Conservation (phyloP, 371 early-diverging fungal genomes). For the Cokeromyces recurvatus region DNA sequence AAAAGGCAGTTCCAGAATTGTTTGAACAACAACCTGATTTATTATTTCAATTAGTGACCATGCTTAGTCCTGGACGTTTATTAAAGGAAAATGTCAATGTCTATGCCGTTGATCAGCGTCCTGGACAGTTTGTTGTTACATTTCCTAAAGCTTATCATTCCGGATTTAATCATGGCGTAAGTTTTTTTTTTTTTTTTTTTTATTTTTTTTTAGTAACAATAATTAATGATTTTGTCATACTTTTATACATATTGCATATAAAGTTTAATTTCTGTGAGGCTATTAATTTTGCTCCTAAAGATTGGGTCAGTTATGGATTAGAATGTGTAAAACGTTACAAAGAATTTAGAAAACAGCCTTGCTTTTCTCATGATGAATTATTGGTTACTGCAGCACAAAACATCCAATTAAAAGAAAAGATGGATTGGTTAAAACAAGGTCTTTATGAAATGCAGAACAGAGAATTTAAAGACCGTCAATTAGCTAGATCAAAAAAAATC, state of each 20-base stretch:
- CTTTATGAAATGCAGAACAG: constrained; percentile 53
- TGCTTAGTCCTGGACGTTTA: constrained; percentile 82
- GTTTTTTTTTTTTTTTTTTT: not conserved
- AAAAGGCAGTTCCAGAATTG: constrained; percentile 77
- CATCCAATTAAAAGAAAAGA: constrained; percentile 35
- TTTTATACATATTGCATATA: too few relatives aligned
- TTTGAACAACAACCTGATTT: constrained; percentile 90
- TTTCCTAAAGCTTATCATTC: constrained; percentile 95
- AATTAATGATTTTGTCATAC: too few relatives aligned
- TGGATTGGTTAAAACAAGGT: constrained; percentile 53
- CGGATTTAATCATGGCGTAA: constrained; percentile 90
- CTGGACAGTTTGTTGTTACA: constrained; percentile 93
- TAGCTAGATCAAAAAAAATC: constrained; percentile 37
- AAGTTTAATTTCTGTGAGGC: constrained; percentile 92
- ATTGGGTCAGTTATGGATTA: constrained; percentile 87
- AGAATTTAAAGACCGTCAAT: constrained; percentile 51
- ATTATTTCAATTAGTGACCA: constrained; percentile 88
- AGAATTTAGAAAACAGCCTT: constrained; percentile 74
- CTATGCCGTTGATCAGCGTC: constrained; percentile 80
- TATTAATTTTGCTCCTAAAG: constrained; percentile 91
- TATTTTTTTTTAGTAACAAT: not conserved
- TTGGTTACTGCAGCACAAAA: constrained; percentile 57
- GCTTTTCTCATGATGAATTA: constrained; percentile 93
- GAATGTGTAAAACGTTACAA: constrained; percentile 79
- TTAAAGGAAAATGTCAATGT: constrained; percentile 73